A percentile compares a stretch with the other conserved stretches of the same genome.
These are phyloP conservation scores for Trypanosomatidae sp. DNA, from an alignment of 208 protist genomes.

Conservation along the genomic window DNA sequence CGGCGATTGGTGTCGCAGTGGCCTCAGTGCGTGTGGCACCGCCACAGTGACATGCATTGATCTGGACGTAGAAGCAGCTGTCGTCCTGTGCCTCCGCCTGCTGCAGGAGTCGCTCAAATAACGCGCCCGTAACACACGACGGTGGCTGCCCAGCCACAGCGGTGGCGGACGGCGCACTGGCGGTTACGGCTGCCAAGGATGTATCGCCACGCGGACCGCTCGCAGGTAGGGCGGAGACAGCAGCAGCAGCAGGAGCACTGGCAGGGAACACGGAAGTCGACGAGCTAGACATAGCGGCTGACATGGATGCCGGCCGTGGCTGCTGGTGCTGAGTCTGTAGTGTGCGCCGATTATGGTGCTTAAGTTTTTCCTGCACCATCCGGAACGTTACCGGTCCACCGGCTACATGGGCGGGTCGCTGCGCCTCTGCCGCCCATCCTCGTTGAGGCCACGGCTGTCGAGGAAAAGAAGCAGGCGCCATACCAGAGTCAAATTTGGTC, in stretches of 20 bases:
- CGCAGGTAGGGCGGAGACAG: background rate
- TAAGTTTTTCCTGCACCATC: constrained; percentile 14
- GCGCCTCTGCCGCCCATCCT: background rate
- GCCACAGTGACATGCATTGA: background rate
- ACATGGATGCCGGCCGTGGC: background rate
- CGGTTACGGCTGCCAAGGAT: background rate
- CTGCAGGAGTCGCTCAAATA: background rate
- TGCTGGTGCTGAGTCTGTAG: background rate
- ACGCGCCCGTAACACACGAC: background rate
- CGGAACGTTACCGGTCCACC: constrained; percentile 8
- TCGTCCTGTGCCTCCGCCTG: constrained; percentile 2
- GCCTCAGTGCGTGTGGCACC: background rate
- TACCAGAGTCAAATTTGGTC: background rate
- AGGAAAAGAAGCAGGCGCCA: background rate
- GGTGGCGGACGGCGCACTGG: background rate
- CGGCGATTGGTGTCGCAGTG: background rate
- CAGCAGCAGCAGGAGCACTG: background rate
- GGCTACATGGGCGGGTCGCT: background rate
- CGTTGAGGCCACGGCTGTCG: background rate
- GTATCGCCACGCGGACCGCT: background rate
- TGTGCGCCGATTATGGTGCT: constrained; percentile 4
- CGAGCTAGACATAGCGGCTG: constrained; percentile 1
- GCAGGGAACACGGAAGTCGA: background rate
- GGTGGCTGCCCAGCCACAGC: background rate
- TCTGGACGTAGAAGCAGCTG: constrained; percentile 8